phyloP scores from a whole-genome alignment of 495 filamentous ascomycete species.

The Cudoniella acicularis region DNA sequence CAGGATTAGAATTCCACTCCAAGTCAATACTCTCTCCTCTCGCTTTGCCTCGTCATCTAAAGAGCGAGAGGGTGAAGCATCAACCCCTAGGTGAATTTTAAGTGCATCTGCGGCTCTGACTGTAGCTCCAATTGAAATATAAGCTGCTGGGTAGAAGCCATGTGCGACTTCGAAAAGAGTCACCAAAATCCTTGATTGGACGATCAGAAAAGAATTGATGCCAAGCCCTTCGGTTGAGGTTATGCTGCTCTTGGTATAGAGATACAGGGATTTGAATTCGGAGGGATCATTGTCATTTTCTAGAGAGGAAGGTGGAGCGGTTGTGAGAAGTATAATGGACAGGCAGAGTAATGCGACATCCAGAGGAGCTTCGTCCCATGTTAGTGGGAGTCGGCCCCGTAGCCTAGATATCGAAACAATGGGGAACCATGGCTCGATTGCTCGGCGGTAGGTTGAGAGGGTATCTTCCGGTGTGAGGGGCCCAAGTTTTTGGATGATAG shows the following conservation, averaged over 20 bases:
- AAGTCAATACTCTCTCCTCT: slow-evolving; percentile 8
- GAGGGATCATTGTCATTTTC: slow-evolving; percentile 6
- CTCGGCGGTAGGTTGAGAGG: slow-evolving; percentile 8
- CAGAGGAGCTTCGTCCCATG: slow-evolving; percentile 6
- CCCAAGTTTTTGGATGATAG: slow-evolving; percentile 12
- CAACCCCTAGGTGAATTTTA: slow-evolving; percentile 1
- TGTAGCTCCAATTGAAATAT: slow-evolving; percentile 16
- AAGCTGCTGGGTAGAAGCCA: slow-evolving; percentile 14
- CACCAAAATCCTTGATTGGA: slow-evolving; percentile 17
- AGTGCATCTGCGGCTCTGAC: slow-evolving; percentile 15
- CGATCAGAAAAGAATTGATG: slow-evolving; percentile 11
- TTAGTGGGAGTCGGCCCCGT: slow-evolving; percentile 1
- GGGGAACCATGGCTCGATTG: slow-evolving; percentile 14
- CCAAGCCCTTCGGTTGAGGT: slow-evolving; percentile 7
- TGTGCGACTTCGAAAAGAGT: slow-evolving; percentile 18
- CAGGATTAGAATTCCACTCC: slow-evolving; percentile 10
- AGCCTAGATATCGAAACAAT: slow-evolving; percentile 4
- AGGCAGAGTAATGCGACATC: slow-evolving; percentile 8
- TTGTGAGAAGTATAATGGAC: slow-evolving; percentile 10
- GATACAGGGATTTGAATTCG: slow-evolving; percentile 12
- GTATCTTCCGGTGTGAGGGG: slow-evolving; percentile 3
- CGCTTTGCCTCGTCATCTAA: slow-evolving; percentile 5
- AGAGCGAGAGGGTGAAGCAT: slow-evolving; percentile 3
- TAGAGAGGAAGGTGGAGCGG: background rate
- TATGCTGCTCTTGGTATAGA: slow-evolving; percentile 7